These are phyloP conservation scores for Gonapodya prolifera DNA, from an alignment of 192 early-diverging fungal genomes.

Conservation along the genomic window DNA sequence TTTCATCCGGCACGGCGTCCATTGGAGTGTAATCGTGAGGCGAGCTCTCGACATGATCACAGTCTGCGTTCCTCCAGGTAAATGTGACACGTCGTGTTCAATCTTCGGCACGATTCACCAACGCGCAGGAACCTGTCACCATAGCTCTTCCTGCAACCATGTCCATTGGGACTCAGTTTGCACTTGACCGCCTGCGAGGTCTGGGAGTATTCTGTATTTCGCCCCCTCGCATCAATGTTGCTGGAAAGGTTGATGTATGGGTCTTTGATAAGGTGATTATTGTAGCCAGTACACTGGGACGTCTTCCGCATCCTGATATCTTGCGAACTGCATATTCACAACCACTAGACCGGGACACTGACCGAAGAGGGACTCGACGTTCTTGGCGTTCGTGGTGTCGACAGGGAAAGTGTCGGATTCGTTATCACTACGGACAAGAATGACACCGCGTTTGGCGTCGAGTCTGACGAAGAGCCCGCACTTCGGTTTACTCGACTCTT, in stretches of 20 bases:
- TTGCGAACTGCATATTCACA: too few relatives aligned
- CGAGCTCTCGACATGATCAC: constrained; percentile 95
- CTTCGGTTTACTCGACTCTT: too few relatives aligned
- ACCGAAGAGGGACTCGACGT: neutral
- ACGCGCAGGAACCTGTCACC: too few relatives aligned
- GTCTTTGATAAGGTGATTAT: constrained; percentile 99
- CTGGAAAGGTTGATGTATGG: constrained; percentile 91
- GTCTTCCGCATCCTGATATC: neutral
- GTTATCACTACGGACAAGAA: too few relatives aligned
- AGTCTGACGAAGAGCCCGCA: too few relatives aligned
- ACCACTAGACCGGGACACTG: neutral
- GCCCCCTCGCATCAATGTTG: constrained; percentile 83
- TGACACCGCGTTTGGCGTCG: too few relatives aligned
- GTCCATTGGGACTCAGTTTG: constrained; percentile 94
- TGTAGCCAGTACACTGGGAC: constrained; percentile 43
- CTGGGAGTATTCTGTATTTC: constrained; percentile 86
- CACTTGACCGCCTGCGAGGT: constrained; percentile 68
- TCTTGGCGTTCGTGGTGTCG: neutral
- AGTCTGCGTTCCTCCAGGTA: constrained; percentile 90
- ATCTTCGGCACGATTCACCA: too few relatives aligned
- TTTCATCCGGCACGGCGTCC: constrained; percentile 70
- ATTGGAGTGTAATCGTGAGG: constrained; percentile 55
- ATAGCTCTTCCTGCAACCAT: constrained; percentile 96
- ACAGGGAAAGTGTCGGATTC: too few relatives aligned
- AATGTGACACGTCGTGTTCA: too few relatives aligned